Conservation (phyloP, 2,329 filamentous ascomycete genomes). For the Mariannaea elegans region DNA sequence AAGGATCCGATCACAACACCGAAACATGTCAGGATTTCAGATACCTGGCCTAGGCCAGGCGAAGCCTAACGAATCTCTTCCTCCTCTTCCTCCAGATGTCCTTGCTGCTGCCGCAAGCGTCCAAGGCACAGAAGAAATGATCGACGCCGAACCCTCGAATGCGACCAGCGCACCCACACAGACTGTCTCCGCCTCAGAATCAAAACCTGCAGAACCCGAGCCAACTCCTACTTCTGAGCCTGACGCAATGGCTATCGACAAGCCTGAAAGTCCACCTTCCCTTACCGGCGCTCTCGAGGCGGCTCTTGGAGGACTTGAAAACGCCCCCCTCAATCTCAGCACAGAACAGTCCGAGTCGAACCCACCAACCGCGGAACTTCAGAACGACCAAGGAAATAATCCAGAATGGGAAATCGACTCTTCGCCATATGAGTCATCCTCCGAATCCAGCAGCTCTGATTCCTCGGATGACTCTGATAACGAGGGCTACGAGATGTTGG, state of each 20-base stretch:
- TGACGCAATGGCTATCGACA: slow-evolving; percentile 49
- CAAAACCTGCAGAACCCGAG: slow-evolving; percentile 14
- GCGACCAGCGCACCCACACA: slow-evolving; percentile 12
- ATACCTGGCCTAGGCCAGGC: slow-evolving; percentile 55
- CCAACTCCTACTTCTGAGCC: slow-evolving; percentile 33
- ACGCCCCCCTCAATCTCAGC: slow-evolving; percentile 33
- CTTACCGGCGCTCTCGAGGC: slow-evolving; percentile 56
- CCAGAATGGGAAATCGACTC: slow-evolving; percentile 89
- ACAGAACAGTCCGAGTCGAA: slow-evolving; percentile 26
- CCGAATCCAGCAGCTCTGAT: slow-evolving; percentile 65
- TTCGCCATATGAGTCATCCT: slow-evolving; percentile 76
- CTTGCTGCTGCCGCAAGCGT: slow-evolving; percentile 42
- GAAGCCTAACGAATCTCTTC: slow-evolving; percentile 52
- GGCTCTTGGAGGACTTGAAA: slow-evolving; percentile 50
- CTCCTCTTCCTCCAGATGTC: slow-evolving; percentile 48
- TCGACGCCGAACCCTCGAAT: slow-evolving; percentile 15
- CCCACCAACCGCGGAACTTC: slow-evolving; percentile 34
- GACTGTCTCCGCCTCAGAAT: slow-evolving; percentile 7
- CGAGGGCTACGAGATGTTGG: slow-evolving; percentile 76
- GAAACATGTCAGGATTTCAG: slow-evolving; percentile 52
- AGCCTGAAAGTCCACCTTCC: slow-evolving; percentile 47
- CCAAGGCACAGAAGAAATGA: slow-evolving; percentile 34
- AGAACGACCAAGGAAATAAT: slow-evolving; percentile 53
- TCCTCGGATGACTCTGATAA: slow-evolving; percentile 67
- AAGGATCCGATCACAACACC: neutral